A percentile compares a stretch with the other conserved stretches of the same genome.
phyloP scores from a whole-genome alignment of 2,329 filamentous ascomycete genomes.

The Paraconiothyrium sp. region DNA sequence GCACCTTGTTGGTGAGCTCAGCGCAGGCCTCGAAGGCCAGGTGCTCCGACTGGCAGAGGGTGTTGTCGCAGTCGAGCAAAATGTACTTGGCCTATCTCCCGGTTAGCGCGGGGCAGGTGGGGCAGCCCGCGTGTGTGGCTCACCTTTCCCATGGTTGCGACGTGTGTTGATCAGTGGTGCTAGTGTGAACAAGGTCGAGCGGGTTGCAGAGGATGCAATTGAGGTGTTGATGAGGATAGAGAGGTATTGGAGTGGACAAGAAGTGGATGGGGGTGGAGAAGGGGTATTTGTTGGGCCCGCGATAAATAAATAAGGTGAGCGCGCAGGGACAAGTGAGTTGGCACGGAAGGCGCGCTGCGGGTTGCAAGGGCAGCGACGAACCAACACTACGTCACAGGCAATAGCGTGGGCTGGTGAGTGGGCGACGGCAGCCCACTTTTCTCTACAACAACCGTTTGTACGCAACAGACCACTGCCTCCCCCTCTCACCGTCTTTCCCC shows the following conservation, averaged over 20 bases:
- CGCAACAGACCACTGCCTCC: slow-evolving; percentile 8
- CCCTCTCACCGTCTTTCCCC: slow-evolving; percentile 18
- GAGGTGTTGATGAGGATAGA: slow-evolving; percentile 18
- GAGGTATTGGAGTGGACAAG: slow-evolving; percentile 20
- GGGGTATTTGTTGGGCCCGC: slow-evolving; percentile 32
- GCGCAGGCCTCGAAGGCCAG: slow-evolving; percentile 92
- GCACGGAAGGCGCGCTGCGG: slow-evolving; percentile 31
- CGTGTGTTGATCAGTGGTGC: slow-evolving; percentile 19
- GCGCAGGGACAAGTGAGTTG: slow-evolving; percentile 35
- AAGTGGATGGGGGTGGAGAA: slow-evolving; percentile 13
- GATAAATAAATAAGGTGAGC: slow-evolving; percentile 33
- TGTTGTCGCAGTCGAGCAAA: slow-evolving; percentile 77
- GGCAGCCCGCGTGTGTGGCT: slow-evolving; percentile 21
- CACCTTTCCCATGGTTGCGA: slow-evolving; percentile 46
- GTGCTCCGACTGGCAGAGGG: slow-evolving; percentile 89
- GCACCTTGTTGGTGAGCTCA: slow-evolving; percentile 86
- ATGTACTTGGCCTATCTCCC: slow-evolving; percentile 56
- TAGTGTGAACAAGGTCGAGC: slow-evolving; percentile 17
- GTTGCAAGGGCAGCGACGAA: slow-evolving; percentile 23
- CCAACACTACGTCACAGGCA: slow-evolving; percentile 25
- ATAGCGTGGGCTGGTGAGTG: slow-evolving; percentile 27
- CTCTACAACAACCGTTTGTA: slow-evolving; percentile 2
- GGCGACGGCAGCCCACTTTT: slow-evolving; percentile 20
- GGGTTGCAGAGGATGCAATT: slow-evolving; percentile 30
- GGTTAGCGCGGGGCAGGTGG: slow-evolving; percentile 33